Conservation (phyloP, 192 early-diverging fungal species). For the Coemansia asiatica region DNA sequence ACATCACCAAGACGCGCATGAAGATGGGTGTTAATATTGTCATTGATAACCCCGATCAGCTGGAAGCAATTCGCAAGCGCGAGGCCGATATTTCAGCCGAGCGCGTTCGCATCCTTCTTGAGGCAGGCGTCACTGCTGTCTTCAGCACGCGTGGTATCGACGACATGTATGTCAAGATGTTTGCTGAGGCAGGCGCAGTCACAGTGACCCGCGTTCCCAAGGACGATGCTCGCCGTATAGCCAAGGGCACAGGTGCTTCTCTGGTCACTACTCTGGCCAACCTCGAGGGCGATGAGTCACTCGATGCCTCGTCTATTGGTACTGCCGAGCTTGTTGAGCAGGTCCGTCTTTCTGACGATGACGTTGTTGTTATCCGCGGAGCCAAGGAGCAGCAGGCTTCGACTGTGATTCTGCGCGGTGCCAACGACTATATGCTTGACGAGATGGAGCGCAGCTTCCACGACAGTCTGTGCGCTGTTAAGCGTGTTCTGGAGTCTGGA, state of each 20-base stretch:
- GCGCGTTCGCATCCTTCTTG: conserved; percentile 92
- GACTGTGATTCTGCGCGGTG: conserved; percentile 95
- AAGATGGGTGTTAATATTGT: conserved; percentile 97
- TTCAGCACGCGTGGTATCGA: conserved; percentile 99
- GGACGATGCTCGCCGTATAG: conserved; percentile 97
- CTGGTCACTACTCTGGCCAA: conserved; percentile 94
- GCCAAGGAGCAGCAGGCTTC: conserved; percentile 71
- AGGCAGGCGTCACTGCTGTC: conserved; percentile 93
- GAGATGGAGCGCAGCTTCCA: conserved; percentile 99
- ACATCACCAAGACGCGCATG: conserved; percentile 98
- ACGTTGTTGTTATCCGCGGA: conserved; percentile 89
- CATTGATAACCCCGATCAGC: conserved; percentile 96
- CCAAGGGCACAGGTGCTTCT: conserved; percentile 94
- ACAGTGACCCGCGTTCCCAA: conserved; percentile 94
- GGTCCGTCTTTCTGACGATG: conserved; percentile 97
- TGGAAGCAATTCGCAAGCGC: conserved; percentile 92
- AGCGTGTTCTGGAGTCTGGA: conserved; percentile 94
- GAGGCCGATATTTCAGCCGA: conserved; percentile 97
- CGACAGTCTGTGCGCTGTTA: conserved; percentile 92
- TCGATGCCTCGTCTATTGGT: conserved; percentile 85
- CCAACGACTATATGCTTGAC: conserved; percentile 99
- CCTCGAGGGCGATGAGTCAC: conserved; percentile 97
- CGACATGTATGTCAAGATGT: conserved; percentile 96
- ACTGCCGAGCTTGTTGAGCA: conserved; percentile 95
- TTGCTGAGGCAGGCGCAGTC: conserved; percentile 98